Evolutionary conservation across 169 alveolate genomes (phyloP).

Genomic region (Cryptosporidium felis): DNA sequence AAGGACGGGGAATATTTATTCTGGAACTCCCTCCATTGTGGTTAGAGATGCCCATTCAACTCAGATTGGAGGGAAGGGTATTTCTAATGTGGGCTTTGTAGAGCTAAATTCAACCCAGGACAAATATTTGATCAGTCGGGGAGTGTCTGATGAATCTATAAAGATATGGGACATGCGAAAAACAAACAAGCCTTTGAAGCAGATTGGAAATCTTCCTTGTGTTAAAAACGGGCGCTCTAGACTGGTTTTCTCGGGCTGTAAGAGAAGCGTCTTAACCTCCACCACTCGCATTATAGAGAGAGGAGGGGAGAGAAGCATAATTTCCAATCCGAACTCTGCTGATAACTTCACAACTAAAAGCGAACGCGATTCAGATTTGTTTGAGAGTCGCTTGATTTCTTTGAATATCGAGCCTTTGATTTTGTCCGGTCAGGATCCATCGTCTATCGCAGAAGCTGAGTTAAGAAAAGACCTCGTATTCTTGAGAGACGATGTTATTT

Average conservation of each 20-base stretch:
- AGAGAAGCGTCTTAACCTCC: neutral
- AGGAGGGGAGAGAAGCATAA: too few species aligned
- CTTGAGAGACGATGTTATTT: neutral
- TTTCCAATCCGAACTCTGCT: too few species aligned
- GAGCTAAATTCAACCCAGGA: neutral
- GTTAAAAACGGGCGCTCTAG: slow-evolving; percentile 19
- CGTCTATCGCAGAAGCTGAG: too few species aligned
- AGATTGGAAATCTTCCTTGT: neutral
- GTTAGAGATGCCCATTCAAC: slow-evolving; percentile 36
- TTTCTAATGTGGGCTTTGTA: slow-evolving; percentile 30
- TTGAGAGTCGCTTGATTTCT: too few species aligned
- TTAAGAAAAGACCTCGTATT: too few species aligned
- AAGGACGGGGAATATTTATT: slow-evolving; percentile 12
- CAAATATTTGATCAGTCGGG: slow-evolving; percentile 26
- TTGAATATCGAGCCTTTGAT: too few species aligned
- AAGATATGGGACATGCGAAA: slow-evolving; percentile 61
- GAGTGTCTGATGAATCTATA: slow-evolving; percentile 14
- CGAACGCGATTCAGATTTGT: too few species aligned
- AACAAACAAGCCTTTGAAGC: slow-evolving; percentile 4
- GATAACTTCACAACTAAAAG: too few species aligned
- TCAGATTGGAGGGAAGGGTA: neutral
- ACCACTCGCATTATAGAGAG: neutral
- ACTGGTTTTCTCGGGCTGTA: slow-evolving; percentile 1
- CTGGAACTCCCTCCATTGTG: slow-evolving; percentile 52
- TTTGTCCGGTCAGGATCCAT: too few species aligned